A percentile compares a stretch with the other conserved stretches of the same genome.
Conservation (phyloP, 2,329 filamentous ascomycete species). For the Chalaropsis ovoidea region DNA sequence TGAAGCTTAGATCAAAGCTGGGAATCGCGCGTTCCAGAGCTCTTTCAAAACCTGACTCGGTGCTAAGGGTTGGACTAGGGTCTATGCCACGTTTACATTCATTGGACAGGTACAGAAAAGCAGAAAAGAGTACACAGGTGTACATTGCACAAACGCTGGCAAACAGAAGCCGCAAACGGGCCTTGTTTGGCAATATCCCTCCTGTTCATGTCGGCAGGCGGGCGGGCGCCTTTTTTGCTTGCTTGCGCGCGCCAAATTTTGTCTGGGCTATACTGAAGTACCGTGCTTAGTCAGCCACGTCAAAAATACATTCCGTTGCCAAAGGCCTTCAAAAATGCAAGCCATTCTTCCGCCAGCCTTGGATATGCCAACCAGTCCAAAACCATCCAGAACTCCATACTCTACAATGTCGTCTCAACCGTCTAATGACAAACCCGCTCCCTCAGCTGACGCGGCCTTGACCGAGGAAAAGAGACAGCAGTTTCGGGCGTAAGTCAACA, state of each 20-base stretch:
- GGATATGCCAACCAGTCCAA: neutral
- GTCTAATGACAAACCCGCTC: constrained; percentile 15
- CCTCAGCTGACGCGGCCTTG: constrained; percentile 4
- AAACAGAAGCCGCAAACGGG: too few species aligned
- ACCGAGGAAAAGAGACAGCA: constrained; percentile 22
- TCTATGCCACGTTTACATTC: neutral
- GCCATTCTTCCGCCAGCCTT: neutral
- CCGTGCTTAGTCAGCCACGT: neutral
- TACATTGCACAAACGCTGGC: too few species aligned
- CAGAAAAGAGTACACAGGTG: too few species aligned
- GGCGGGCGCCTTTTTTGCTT: too few species aligned
- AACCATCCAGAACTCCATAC: neutral
- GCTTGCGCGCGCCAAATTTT: too few species aligned
- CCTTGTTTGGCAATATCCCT: too few species aligned
- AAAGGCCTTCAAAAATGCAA: neutral
- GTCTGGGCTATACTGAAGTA: neutral
- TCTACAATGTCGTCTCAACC: constrained; percentile 19
- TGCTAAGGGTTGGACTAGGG: neutral
- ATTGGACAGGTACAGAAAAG: too few species aligned
- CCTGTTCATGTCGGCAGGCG: too few species aligned
- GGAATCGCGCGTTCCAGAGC: neutral
- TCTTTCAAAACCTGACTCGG: neutral
- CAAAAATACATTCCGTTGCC: neutral
- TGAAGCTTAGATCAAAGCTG: neutral
- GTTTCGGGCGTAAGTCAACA: constrained; percentile 25